These are phyloP conservation scores for Solanum pennellii DNA, from an alignment of 257 asterid species.

Conservation along the genomic window DNA sequence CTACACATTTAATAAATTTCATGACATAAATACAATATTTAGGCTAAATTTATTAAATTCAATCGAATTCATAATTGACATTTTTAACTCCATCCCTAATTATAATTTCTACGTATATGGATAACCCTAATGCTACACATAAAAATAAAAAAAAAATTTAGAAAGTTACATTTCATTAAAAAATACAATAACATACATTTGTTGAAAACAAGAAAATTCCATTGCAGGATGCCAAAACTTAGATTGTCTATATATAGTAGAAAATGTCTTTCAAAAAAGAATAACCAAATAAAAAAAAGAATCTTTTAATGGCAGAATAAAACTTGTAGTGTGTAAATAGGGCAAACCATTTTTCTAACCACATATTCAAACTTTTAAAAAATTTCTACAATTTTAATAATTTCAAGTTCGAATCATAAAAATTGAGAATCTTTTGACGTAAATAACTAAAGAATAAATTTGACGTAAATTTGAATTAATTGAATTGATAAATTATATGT, in stretches of 20 bases:
- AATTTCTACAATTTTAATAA: neutral
- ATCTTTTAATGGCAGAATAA: neutral
- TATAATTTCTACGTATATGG: neutral
- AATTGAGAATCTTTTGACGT: neutral
- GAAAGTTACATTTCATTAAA: neutral
- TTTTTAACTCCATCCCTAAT: neutral
- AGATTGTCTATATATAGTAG: neutral
- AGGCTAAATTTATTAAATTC: too few relatives aligned
- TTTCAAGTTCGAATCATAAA: neutral
- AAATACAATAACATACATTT: neutral
- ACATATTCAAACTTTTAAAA: neutral
- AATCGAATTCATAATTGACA: too few relatives aligned
- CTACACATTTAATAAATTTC: neutral
- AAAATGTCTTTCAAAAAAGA: neutral
- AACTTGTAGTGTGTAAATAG: neutral
- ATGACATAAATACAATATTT: too few relatives aligned
- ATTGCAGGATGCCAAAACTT: neutral
- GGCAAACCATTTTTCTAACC: neutral
- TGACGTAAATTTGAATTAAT: neutral
- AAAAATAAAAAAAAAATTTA: neutral
- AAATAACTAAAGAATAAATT: neutral
- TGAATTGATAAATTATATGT: neutral
- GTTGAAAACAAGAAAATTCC: neutral
- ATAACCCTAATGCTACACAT: neutral
- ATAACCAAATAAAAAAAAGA: neutral